A percentile compares a stretch with the other conserved stretches of the same genome.
Evolutionary conservation across 495 filamentous ascomycete species (phyloP).

Genomic region (Hyaloscypha hepaticicola): DNA sequence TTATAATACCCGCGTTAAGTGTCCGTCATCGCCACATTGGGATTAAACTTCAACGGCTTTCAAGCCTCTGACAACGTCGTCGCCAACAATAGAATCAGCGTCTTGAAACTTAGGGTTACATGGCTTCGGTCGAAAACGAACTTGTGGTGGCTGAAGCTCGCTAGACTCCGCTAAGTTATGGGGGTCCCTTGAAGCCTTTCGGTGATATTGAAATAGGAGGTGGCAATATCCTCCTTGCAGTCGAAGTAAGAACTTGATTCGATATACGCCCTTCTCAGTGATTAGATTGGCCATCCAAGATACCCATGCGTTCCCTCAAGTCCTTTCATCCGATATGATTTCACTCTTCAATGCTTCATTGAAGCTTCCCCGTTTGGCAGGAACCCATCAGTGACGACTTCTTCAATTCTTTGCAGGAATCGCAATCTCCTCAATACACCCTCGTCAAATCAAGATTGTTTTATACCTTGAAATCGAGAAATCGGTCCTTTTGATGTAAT

Average conservation of each 20-base stretch:
- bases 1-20: conserved; percentile 1
- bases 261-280: neutral
- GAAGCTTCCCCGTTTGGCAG: neutral
- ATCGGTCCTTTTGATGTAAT: neutral
- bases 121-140: neutral
- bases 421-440: too few relatives aligned
- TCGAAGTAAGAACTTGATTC: neutral
- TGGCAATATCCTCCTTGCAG: neutral
- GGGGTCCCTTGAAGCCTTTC: neutral
- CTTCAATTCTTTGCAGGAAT: too few relatives aligned
- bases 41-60: neutral
- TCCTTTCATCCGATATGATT: neutral
- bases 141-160: neutral
- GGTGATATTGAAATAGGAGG: neutral
- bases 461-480: neutral
- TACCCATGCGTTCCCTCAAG: neutral
- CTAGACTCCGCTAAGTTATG: neutral
- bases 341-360: neutral
- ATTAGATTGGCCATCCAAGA: neutral
- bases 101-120: neutral
- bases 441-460: too few relatives aligned
- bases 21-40: conserved; percentile 4
- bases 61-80: neutral
- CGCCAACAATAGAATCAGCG: conserved; percentile 1
- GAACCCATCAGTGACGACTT: too few relatives aligned